A percentile compares a stretch with the other conserved stretches of the same genome.
These are phyloP conservation scores for Odontarrhena argentea DNA, from an alignment of 345 rosid species.

Conservation along the genomic window DNA sequence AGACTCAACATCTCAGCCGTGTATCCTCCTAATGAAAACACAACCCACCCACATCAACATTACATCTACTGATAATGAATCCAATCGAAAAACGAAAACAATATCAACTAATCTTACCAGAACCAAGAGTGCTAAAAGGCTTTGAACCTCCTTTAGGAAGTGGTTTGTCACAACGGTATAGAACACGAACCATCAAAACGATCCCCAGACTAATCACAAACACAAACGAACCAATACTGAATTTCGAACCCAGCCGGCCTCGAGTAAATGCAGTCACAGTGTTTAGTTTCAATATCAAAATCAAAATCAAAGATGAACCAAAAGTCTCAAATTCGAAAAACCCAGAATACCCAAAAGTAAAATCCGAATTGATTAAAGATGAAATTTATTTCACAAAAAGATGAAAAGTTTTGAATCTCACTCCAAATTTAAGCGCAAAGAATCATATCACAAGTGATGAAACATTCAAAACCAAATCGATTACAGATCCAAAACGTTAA, in stretches of 20 bases:
- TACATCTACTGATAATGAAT: neutral
- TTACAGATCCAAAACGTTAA: neutral
- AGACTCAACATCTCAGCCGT: conserved; percentile 95
- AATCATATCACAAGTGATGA: neutral
- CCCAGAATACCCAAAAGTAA: neutral
- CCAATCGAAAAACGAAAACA: neutral
- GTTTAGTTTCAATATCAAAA: conserved; percentile 35
- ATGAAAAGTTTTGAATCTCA: neutral
- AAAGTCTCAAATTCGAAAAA: neutral
- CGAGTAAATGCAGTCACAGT: conserved; percentile 17
- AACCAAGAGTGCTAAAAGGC: conserved; percentile 61
- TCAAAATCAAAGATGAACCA: too few relatives aligned
- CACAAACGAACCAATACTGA: conserved; percentile 26
- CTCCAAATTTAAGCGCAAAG: neutral
- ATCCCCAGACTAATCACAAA: conserved; percentile 7
- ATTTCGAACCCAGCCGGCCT: conserved; percentile 37
- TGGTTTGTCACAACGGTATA: conserved; percentile 52
- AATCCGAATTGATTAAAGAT: neutral
- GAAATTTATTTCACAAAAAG: neutral
- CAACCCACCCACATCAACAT: neutral
- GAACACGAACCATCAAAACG: conserved; percentile 41
- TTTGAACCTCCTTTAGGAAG: conserved; percentile 40
- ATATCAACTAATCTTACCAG: conserved; percentile 44
- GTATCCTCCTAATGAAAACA: conserved; percentile 72
- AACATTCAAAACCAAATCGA: neutral